Conservation (phyloP, 2,329 filamentous ascomycete species). For the Thielaviopsis musarum region DNA sequence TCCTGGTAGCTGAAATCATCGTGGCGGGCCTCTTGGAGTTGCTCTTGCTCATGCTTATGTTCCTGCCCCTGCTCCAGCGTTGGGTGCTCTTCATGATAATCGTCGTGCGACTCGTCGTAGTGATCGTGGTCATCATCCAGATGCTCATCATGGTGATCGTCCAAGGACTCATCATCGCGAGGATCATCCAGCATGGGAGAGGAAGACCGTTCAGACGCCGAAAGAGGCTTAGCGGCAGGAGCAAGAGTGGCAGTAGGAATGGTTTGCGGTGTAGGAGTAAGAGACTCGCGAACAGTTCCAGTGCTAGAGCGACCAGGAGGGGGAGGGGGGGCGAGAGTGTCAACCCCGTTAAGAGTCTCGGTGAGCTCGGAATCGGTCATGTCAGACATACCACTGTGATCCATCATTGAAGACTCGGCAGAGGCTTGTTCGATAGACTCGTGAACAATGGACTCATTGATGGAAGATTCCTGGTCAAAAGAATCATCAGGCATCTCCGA, state of each 20-base stretch:
- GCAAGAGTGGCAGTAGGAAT: background rate
- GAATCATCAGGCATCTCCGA: background rate
- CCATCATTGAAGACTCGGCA: background rate
- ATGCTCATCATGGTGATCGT: conserved; percentile 1
- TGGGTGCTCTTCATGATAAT: background rate
- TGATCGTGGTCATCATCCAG: background rate
- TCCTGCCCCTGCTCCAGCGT: background rate
- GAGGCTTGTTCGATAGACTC: conserved; percentile 27
- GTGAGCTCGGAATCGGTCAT: background rate
- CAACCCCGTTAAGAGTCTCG: conserved; percentile 3
- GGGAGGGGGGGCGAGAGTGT: conserved; percentile 3
- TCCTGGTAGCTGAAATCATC: background rate
- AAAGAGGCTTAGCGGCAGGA: background rate
- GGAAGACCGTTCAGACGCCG: background rate
- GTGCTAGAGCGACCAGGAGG: conserved; percentile 4
- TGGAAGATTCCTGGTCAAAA: background rate
- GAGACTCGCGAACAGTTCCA: conserved; percentile 7
- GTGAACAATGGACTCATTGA: conserved; percentile 27
- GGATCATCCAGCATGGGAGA: background rate
- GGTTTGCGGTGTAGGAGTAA: conserved; percentile 7
- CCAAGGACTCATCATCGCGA: background rate
- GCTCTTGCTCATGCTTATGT: too few relatives aligned
- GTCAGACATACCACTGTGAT: background rate
- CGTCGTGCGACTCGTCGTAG: background rate
- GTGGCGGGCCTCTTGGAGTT: background rate